phyloP scores from a whole-genome alignment of 2,329 filamentous ascomycete species.

The Epichloe gansuensis region DNA sequence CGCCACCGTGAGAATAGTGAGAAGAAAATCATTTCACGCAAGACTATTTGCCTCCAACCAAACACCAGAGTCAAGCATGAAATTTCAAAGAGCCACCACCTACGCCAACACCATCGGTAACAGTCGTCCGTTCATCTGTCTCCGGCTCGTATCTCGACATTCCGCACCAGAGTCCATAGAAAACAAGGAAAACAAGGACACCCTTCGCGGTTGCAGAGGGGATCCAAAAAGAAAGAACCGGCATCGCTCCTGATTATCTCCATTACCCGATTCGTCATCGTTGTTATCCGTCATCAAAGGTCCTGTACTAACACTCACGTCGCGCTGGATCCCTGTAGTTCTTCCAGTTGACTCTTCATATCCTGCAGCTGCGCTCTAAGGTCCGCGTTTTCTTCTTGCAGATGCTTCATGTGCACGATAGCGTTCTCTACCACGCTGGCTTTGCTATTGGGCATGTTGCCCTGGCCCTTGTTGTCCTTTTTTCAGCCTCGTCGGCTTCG shows the following conservation, averaged over 20 bases:
- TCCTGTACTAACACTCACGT: not conserved
- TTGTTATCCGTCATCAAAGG: not conserved
- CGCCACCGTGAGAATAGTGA: not conserved
- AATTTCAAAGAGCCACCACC: not conserved
- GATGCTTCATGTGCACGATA: conserved; percentile 83
- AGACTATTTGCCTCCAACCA: not conserved
- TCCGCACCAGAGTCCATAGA: too few species aligned
- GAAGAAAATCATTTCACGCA: not conserved
- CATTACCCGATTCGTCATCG: not conserved
- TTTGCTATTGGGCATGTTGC: conserved; percentile 65
- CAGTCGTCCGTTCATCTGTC: not conserved
- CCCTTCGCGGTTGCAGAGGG: too few species aligned
- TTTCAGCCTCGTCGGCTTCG: conserved; percentile 31
- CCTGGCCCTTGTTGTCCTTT: conserved; percentile 32
- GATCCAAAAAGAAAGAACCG: not conserved
- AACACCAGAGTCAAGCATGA: not conserved
- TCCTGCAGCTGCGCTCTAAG: conserved; percentile 48
- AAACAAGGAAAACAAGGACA: too few species aligned
- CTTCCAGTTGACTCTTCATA: conserved; percentile 21
- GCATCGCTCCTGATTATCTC: not conserved
- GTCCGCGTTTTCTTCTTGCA: conserved; percentile 61
- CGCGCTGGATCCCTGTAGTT: conserved; percentile 1
- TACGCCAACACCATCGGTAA: not conserved
- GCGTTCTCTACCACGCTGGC: conserved; percentile 96
- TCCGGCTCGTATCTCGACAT: too few species aligned